A percentile compares a stretch with the other conserved stretches of the same genome.
phyloP scores from a whole-genome alignment of 225 moss, liverwort and hornwort species.

The Takakia lepidozioides region DNA sequence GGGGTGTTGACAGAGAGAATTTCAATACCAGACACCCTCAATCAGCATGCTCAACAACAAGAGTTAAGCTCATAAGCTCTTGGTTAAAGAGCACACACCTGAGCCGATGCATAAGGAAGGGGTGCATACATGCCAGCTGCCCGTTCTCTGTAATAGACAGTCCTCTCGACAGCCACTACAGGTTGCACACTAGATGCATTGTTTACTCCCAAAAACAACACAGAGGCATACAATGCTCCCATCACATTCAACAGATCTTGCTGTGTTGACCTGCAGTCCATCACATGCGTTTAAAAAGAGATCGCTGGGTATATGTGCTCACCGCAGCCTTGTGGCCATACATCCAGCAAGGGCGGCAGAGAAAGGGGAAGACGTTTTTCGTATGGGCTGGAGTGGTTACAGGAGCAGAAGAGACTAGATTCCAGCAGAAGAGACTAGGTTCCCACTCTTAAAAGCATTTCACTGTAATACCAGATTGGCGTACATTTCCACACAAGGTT shows the following conservation, averaged over 20 bases:
- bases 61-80: not conserved
- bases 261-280: constrained; percentile 42
- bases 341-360: no score
- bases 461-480: no score
- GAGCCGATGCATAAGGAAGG: constrained; percentile 75
- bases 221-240: constrained; percentile 89
- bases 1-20: no score
- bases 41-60: not conserved
- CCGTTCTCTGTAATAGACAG: constrained; percentile 85
- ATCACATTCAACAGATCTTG: constrained; percentile 85
- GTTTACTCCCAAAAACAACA: constrained; percentile 82
- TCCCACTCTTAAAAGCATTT: no score
- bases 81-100: constrained; percentile 30
- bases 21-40: not conserved
- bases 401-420: no score
- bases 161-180: constrained; percentile 79
- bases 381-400: no score
- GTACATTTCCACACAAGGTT: no score
- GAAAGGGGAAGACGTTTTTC: no score
- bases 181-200: constrained; percentile 88
- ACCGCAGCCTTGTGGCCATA: no score
- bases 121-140: constrained; percentile 96
- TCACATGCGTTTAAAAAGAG: no score
- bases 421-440: no score
- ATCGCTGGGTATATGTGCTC: no score